phyloP scores from a whole-genome alignment of 2,329 filamentous ascomycete genomes.

The Metarhizium album region DNA sequence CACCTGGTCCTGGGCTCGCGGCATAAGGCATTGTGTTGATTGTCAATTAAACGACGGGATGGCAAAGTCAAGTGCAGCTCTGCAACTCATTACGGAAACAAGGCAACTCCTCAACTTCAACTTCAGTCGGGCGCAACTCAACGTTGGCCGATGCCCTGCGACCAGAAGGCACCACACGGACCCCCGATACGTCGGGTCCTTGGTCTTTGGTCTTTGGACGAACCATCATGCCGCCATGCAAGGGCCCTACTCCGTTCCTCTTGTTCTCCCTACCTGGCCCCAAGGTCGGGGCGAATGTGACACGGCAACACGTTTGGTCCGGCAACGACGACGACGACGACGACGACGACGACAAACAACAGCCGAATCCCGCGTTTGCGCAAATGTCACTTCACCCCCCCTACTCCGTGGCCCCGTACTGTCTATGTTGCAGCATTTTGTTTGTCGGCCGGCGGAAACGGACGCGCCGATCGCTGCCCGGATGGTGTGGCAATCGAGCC shows the following conservation, averaged over 20 bases:
- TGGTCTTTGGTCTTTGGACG: neutral
- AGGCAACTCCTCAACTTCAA: neutral
- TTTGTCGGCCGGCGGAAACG: neutral
- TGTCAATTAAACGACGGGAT: neutral
- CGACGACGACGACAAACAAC: neutral
- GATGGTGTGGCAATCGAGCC: neutral
- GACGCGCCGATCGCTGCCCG: neutral
- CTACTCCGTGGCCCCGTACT: too few species aligned
- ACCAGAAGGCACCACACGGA: too few species aligned
- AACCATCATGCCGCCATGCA: neutral
- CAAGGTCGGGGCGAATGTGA: neutral
- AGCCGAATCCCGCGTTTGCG: neutral
- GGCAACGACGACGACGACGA: too few species aligned
- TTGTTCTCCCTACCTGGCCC: neutral
- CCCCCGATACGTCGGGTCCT: neutral
- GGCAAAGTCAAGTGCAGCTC: neutral
- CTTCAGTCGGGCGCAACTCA: neutral
- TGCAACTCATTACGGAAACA: neutral
- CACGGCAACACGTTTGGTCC: too few species aligned
- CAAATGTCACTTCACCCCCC: neutral
- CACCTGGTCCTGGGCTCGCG: neutral
- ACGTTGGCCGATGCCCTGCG: conserved; percentile 2
- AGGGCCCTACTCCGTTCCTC: neutral
- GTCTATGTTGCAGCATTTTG: neutral
- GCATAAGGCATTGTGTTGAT: neutral